Evolutionary conservation across 2,329 filamentous ascomycete genomes (phyloP).

Genomic region (Periglandula ipomoeae): DNA sequence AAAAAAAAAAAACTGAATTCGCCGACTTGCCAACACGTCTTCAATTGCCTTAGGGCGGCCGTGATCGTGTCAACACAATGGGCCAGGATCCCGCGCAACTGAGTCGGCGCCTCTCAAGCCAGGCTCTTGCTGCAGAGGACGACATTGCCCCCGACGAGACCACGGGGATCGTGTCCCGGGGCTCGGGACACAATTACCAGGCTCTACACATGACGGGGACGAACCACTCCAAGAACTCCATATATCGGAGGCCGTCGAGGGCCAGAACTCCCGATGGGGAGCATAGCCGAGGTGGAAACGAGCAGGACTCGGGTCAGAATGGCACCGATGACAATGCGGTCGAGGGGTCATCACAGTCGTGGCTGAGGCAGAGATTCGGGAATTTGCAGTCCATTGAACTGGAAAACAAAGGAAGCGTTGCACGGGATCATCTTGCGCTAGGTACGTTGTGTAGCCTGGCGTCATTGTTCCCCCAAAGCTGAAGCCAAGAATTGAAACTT

Average conservation of each 20-base stretch:
- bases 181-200: conserved; percentile 30
- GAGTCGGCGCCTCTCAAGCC: conserved; percentile 3
- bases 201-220: conserved; percentile 20
- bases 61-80: conserved; percentile 34
- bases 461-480: no score
- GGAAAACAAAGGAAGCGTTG: conserved; percentile 79
- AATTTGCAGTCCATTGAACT: conserved; percentile 58
- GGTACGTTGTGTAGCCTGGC: conserved; percentile 37
- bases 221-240: conserved; percentile 6
- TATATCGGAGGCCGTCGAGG: conserved; percentile 11
- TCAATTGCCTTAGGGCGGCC: conserved; percentile 24
- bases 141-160: conserved; percentile 28
- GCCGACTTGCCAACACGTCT: neutral
- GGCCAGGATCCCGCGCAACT: conserved; percentile 15
- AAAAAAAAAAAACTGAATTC: neutral
- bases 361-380: conserved; percentile 42
- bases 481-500: no score
- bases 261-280: conserved; percentile 10
- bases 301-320: neutral
- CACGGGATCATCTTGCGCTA: conserved; percentile 70
- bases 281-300: neutral
- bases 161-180: conserved; percentile 29
- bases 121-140: conserved; percentile 6
- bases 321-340: conserved; percentile 9
- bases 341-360: conserved; percentile 21